A percentile compares a stretch with the other conserved stretches of the same genome.
These are phyloP conservation scores for Phytophthora pistaciae DNA, from an alignment of 352 stramenopile species.

Conservation along the genomic window DNA sequence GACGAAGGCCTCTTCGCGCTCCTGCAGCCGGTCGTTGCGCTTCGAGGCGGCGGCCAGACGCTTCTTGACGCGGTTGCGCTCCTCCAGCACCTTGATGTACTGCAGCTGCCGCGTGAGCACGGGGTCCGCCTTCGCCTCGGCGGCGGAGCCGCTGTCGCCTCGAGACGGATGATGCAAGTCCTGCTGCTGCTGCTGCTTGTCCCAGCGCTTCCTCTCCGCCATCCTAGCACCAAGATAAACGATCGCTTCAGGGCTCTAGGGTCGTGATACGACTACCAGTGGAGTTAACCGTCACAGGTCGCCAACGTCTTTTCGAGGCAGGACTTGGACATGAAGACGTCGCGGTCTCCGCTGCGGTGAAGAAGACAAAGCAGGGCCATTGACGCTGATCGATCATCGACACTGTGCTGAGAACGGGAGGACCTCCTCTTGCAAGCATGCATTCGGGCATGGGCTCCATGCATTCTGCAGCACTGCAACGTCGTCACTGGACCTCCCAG, in stretches of 20 bases:
- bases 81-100: conserved; percentile 88
- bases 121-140: conserved; percentile 43
- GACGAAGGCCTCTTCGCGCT: conserved; percentile 80
- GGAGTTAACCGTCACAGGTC: conserved; percentile 12
- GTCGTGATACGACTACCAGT: background rate
- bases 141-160: too few species aligned
- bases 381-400: background rate
- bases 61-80: conserved; percentile 86
- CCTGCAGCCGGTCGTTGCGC: conserved; percentile 59
- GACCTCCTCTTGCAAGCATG: background rate
- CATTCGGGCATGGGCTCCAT: conserved; percentile 25
- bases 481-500: background rate
- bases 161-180: conserved; percentile 30
- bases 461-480: conserved; percentile 17
- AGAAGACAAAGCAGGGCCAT: background rate
- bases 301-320: background rate
- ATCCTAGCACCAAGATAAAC: conserved; percentile 21
- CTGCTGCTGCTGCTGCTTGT: conserved; percentile 43
- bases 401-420: conserved; percentile 1
- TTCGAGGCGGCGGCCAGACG: conserved; percentile 72
- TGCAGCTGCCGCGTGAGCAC: conserved; percentile 82
- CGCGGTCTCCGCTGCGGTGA: background rate
- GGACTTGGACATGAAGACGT: background rate
- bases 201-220: conserved; percentile 58
- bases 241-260: conserved; percentile 4